A percentile compares a stretch with the other conserved stretches of the same genome.
phyloP scores from a whole-genome alignment of 768 basidiomycete genomes.

The Termitomyces sp. region DNA sequence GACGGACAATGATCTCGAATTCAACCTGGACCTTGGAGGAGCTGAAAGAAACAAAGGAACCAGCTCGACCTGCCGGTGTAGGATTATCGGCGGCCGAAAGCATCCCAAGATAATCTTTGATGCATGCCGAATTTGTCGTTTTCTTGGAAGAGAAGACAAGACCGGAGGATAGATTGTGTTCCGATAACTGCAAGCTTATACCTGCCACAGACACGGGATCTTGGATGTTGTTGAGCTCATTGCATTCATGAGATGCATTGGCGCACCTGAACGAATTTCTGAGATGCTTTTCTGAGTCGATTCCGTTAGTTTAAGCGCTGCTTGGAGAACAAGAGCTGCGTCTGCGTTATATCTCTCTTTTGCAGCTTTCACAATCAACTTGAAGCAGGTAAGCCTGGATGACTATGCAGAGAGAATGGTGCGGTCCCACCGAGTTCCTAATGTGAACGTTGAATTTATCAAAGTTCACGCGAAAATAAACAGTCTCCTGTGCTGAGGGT shows the following conservation, averaged over 20 bases:
- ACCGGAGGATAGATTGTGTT: conserved; percentile 57
- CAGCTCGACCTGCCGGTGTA: conserved; percentile 59
- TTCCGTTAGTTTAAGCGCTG: conserved; percentile 67
- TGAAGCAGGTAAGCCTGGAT: conserved; percentile 10
- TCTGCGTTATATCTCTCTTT: conserved; percentile 75
- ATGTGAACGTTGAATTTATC: conserved; percentile 84
- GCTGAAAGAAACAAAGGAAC: conserved; percentile 65
- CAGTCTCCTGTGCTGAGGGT: conserved; percentile 42
- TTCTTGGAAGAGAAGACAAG: conserved; percentile 53
- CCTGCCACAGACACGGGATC: conserved; percentile 64
- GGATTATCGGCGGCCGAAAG: conserved; percentile 81
- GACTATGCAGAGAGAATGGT: not conserved
- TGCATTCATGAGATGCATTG: not conserved
- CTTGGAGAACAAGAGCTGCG: conserved; percentile 66
- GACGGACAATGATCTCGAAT: conserved; percentile 64
- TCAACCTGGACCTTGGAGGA: conserved; percentile 76
- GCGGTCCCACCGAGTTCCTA: conserved; percentile 68
- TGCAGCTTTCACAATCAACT: conserved; percentile 78
- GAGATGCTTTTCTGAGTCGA: conserved; percentile 50
- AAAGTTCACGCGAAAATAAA: conserved; percentile 85
- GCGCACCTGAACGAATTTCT: conserved; percentile 60
- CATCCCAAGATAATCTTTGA: conserved; percentile 80
- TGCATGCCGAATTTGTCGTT: conserved; percentile 48
- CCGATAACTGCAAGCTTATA: conserved; percentile 57
- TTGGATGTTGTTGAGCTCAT: conserved; percentile 19